Conservation (phyloP, 164 flowering plant genomes). For the Protea cynaroides region DNA sequence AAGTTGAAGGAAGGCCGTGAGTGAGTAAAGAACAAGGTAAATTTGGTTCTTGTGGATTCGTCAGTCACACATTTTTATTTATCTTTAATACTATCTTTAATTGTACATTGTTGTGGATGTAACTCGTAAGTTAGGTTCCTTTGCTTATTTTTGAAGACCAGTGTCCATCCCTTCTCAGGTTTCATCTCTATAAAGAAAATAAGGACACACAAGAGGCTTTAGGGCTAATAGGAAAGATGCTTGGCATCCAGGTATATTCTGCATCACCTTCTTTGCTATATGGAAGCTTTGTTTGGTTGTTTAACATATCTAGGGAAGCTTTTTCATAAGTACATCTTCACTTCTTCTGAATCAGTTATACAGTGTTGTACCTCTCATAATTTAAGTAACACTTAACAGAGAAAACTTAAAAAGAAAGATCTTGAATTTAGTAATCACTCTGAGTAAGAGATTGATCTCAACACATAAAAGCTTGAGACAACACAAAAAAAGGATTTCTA, state of each 20-base stretch:
- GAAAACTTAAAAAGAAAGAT: too few species aligned
- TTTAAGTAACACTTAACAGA: too few species aligned
- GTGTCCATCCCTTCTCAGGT: conserved; percentile 37
- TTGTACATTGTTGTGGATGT: neutral
- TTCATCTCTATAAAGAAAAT: conserved; percentile 95
- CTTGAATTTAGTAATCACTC: too few species aligned
- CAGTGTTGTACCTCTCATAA: too few species aligned
- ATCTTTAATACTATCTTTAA: too few species aligned
- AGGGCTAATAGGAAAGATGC: conserved; percentile 89
- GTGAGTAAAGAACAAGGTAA: neutral
- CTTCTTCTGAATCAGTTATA: too few species aligned
- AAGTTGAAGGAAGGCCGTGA: neutral
- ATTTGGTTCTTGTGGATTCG: neutral
- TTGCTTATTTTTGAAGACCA: neutral
- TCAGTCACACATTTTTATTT: too few species aligned
- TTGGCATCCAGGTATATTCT: conserved; percentile 75
- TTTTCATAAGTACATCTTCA: too few species aligned
- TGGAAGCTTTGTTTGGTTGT: neutral
- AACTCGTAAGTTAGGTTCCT: neutral
- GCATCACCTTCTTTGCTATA: neutral
- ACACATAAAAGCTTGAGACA: too few species aligned
- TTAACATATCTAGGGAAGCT: neutral
- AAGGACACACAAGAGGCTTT: conserved; percentile 97
- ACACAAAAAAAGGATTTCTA: too few species aligned
- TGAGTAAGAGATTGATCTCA: too few species aligned